Base-by-base conservation (phyloP, 2,329 filamentous ascomycete species). In the Aphanoascus verrucosus region DNA sequence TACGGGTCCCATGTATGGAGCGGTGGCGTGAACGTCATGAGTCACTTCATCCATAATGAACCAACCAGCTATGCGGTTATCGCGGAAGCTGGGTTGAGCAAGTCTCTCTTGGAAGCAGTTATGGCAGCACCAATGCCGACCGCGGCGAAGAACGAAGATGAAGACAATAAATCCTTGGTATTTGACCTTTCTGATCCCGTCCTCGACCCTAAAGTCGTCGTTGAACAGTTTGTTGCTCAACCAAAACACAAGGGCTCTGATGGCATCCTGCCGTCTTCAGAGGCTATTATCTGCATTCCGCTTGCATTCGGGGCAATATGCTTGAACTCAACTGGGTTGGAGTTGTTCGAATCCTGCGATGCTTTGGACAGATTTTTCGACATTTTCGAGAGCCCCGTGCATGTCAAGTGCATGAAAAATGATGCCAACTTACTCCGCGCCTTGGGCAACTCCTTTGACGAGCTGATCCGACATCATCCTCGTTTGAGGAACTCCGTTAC, bases 1-100 rank as follows among this genome's bases (percentile, higher is more conserved):
- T 99, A 90, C 65, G 93, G 93, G 11, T 93, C 91, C 1, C 85
- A 93, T 55, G 88, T 97, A 4, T 99, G 93, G 93, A 95, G 89
- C 47, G 90, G 90, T 66, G 86, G 89, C 5, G 88, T 95, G 57
- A 90, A 85, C 52, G 91, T 96, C 54, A 75, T 98, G 49, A 93
- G 88, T 64, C 91, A 88, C 62, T 98, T 98, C 69, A 94, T 99
- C 62, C 94, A 99, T 70, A 96, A 97, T 65, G 93, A 98, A 64
- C 93, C 93, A 0, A 98, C 93, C 0, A 98, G 93, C 68, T 98
- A 95, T 67, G 85, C 88, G 28, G 88, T 95, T 20, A 93, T 99
- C 59, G 88, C 88, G 12, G 93, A 99, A 70, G 91, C 93, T 49
- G 89, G 89, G 19, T 78, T 98, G 61, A 90, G 93, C 63, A 85